Evolutionary conservation across 306 rosid species (phyloP).

Genomic region (Rosa lucieae): DNA sequence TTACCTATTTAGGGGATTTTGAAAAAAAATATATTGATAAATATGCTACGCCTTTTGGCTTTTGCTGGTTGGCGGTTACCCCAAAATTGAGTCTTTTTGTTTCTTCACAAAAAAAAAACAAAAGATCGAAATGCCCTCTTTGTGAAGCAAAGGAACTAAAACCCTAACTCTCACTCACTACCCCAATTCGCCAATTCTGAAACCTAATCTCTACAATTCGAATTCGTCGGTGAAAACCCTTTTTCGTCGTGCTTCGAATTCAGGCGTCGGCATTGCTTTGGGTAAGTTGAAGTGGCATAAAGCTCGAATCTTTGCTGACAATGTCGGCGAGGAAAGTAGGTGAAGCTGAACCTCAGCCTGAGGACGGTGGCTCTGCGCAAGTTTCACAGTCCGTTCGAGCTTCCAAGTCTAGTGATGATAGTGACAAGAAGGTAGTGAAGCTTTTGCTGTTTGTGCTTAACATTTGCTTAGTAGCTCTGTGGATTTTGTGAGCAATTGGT

Average conservation of each 20-base stretch:
- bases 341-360: slow-evolving; percentile 48
- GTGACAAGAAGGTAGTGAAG: slow-evolving; percentile 56
- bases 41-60: too few relatives aligned
- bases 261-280: neutral
- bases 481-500: neutral
- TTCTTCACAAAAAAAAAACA: too few relatives aligned
- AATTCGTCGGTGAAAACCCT: slow-evolving; percentile 26
- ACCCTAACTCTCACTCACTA: slow-evolving; percentile 11
- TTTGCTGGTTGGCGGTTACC: too few relatives aligned
- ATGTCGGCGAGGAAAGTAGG: slow-evolving; percentile 54
- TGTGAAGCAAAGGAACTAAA: neutral
- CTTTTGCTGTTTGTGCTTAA: neutral
- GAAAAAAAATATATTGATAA: too few relatives aligned
- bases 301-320: slow-evolving; percentile 40
- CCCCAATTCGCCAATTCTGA: neutral
- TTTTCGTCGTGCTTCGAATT: neutral
- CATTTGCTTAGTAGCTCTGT: neutral
- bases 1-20: too few relatives aligned
- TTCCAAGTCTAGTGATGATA: slow-evolving; percentile 60
- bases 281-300: neutral
- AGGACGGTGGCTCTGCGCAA: slow-evolving; percentile 63
- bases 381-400: slow-evolving; percentile 62
- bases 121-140: too few relatives aligned
- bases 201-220: neutral
- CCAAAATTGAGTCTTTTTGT: too few relatives aligned